These are phyloP conservation scores for Mycena venus DNA, from an alignment of 768 basidiomycete genomes.

Conservation along the genomic window DNA sequence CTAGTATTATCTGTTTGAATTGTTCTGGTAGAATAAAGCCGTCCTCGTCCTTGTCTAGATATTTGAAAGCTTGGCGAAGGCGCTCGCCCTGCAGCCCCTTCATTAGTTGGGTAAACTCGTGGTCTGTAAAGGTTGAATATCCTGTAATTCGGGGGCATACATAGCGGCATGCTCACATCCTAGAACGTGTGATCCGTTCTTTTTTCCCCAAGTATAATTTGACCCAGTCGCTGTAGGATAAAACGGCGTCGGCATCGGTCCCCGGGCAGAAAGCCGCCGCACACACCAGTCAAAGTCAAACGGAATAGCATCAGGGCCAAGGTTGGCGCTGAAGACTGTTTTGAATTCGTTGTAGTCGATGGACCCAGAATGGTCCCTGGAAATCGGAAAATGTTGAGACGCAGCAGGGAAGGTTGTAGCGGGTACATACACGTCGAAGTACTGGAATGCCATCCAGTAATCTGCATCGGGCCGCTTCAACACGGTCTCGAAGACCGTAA, in stretches of 20 bases:
- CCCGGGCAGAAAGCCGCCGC: not conserved
- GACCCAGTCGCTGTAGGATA: conserved; percentile 87
- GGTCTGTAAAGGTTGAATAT: conserved; percentile 64
- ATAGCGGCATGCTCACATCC: conserved; percentile 73
- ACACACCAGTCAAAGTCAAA: conserved; percentile 94
- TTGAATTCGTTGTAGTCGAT: conserved; percentile 98
- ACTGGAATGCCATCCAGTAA: conserved; percentile 96
- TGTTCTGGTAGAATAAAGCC: conserved; percentile 95
- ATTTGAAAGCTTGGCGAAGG: conserved; percentile 94
- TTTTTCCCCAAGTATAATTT: conserved; percentile 95
- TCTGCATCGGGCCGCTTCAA: conserved; percentile 96
- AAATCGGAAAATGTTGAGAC: conserved; percentile 23
- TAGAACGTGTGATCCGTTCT: conserved; percentile 90
- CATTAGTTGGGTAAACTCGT: conserved; percentile 98
- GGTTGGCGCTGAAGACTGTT: conserved; percentile 86
- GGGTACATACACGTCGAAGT: conserved; percentile 89
- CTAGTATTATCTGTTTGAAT: conserved; percentile 95
- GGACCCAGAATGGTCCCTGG: conserved; percentile 89
- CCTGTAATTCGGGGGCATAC: not conserved
- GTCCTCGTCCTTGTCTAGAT: conserved; percentile 90
- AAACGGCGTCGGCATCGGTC: not conserved
- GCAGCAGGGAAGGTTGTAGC: not conserved
- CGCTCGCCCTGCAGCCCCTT: conserved; percentile 98
- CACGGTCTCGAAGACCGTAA: conserved; percentile 93
- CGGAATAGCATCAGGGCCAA: conserved; percentile 85